A percentile compares a stretch with the other conserved stretches of the same genome.
Evolutionary conservation across 192 early-diverging fungal species (phyloP).

Genomic region (Linnemannia hyalina): DNA sequence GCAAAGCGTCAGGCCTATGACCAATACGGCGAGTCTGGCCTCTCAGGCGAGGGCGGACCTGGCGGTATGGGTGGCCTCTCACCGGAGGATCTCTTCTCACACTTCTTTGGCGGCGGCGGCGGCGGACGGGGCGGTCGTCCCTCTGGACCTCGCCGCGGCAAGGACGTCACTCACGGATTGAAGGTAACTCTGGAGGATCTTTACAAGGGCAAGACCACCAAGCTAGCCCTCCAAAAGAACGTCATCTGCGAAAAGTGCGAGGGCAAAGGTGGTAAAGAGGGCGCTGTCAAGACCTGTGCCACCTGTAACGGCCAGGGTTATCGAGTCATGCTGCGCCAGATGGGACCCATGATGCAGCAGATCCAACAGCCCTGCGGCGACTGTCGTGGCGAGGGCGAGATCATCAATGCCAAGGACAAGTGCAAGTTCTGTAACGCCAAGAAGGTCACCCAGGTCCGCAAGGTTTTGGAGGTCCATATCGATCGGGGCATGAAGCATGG

Average conservation of each 20-base stretch:
- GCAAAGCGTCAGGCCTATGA: constrained; percentile 94
- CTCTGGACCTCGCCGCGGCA: constrained; percentile 88
- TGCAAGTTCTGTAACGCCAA: constrained; percentile 91
- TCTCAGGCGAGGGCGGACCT: constrained; percentile 76
- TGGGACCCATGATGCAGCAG: constrained; percentile 99
- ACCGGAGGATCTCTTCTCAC: constrained; percentile 94
- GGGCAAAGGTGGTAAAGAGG: constrained; percentile 97
- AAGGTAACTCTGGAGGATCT: constrained; percentile 91
- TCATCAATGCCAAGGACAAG: constrained; percentile 88
- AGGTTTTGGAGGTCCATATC: constrained; percentile 96
- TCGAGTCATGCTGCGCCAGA: constrained; percentile 86
- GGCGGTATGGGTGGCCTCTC: constrained; percentile 78
- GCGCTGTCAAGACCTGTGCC: constrained; percentile 82
- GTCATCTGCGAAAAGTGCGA: constrained; percentile 91
- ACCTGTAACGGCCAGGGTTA: constrained; percentile 91
- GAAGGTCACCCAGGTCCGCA: constrained; percentile 88
- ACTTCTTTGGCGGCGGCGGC: constrained; percentile 92
- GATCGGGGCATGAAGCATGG: constrained; percentile 98
- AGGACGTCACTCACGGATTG: constrained; percentile 89
- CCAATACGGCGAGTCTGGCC: constrained; percentile 91
- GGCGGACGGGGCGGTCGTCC: constrained; percentile 77
- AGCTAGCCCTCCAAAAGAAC: constrained; percentile 93
- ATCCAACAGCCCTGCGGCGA: constrained; percentile 94
- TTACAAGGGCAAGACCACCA: constrained; percentile 89
- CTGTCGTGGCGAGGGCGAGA: constrained; percentile 90